Evolutionary conservation across 179 eudicot species (phyloP), one percentile per base, ranked within the genome.

Genomic region (Corrigiola litoralis): DNA sequence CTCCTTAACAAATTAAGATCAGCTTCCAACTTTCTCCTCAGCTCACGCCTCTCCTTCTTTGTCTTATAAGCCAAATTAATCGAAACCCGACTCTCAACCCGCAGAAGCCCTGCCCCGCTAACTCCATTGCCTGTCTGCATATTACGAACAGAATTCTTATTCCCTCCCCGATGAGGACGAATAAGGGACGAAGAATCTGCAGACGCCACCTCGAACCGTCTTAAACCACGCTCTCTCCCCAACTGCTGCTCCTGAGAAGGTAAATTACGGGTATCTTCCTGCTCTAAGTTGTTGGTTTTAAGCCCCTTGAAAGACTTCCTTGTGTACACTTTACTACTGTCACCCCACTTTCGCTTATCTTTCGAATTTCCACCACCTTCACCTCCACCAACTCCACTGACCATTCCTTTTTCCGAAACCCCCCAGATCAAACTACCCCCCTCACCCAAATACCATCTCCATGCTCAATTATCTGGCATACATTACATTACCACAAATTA

Each of bases 1-100:
- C 67, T 76, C 76, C 95, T 70, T 0, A 90, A 85, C 60, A 77
- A 71, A 71, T 67, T 81, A 33, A 91, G 87, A 79, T 92, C 98
- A 20, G 72, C 71, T 70, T 84, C 78, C 34, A 92, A 85, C 81
- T 75, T 82, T 67, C 79, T 78, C 80, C 79, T 65, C 21, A 85
- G 64, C 66, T 90, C 95, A 62, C 71, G 71, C 68, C 71, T 78
- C 78, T 90, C 97, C 66, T 78, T 73, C 83, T 87, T 92, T 6
- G 97, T 78, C 70, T 78, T 85, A 41, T 57, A 73, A n/a, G 77
- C 76, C 66, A 92, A 79, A 79, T 66, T 84, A 40, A 90, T 80
- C 41, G 76, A 73, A 46, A 84, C 86, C 46, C 78, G 77, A 59
- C 62, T 75, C 62, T 72, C 90, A 32, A 51, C 75, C 63, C 72